Conservation (phyloP, 2,329 filamentous ascomycete genomes). For the Triangularia setosa region DNA sequence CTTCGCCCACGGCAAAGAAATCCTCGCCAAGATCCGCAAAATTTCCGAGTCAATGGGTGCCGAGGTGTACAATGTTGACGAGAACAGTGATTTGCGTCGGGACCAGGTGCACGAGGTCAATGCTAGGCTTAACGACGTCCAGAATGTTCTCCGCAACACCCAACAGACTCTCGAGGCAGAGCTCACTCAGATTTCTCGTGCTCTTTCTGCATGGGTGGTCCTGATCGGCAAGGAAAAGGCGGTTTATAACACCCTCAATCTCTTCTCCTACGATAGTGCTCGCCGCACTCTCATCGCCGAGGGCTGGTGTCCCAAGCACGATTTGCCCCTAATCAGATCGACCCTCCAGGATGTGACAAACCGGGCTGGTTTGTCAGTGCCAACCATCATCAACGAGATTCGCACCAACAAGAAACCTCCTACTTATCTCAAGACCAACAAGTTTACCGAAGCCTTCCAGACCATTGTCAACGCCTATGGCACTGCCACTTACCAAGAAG, state of each 20-base stretch:
- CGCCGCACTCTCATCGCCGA: slow-evolving; percentile 96
- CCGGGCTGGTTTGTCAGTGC: slow-evolving; percentile 89
- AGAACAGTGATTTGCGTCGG: slow-evolving; percentile 90
- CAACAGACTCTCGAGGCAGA: slow-evolving; percentile 92
- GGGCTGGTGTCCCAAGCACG: slow-evolving; percentile 94
- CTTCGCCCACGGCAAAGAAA: slow-evolving; percentile 97
- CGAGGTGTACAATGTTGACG: slow-evolving; percentile 93
- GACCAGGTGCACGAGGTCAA: slow-evolving; percentile 99
- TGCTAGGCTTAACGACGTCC: slow-evolving; percentile 82
- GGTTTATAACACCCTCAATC: slow-evolving; percentile 90
- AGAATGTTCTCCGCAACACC: slow-evolving; percentile 90
- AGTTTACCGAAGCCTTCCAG: slow-evolving; percentile 96
- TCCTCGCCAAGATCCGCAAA: slow-evolving; percentile 97
- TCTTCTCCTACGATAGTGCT: slow-evolving; percentile 93
- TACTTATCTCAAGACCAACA: slow-evolving; percentile 97
- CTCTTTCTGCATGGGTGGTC: slow-evolving; percentile 94
- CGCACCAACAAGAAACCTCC: slow-evolving; percentile 95
- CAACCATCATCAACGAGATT: slow-evolving; percentile 98
- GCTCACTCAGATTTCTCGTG: slow-evolving; percentile 87
- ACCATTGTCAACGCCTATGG: slow-evolving; percentile 99
- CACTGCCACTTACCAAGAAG: slow-evolving; percentile 93
- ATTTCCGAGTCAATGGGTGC: slow-evolving; percentile 97
- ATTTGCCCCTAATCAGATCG: slow-evolving; percentile 81
- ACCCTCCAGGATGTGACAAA: slow-evolving; percentile 97
- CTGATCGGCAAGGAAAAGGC: slow-evolving; percentile 98